Base-by-base conservation (phyloP, 768 basidiomycete genomes). In the Nidula microcarpa region DNA sequence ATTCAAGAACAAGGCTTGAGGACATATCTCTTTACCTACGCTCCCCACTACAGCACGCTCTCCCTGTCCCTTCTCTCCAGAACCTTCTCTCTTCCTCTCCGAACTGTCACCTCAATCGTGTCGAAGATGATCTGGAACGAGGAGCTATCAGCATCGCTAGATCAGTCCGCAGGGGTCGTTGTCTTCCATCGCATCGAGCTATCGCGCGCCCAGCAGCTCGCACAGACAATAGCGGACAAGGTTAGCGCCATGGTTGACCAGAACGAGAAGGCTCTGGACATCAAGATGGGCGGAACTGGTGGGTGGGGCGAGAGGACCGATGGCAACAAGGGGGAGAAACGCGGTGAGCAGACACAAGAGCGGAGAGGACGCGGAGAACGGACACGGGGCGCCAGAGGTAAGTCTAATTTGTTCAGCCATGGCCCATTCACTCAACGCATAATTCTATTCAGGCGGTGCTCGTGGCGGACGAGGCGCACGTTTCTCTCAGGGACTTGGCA, bases 41-140 rank as follows among this genome's bases (percentile, higher is more conserved):
- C 95, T 11, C 86, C 94, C 7, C 85, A 94, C 70, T 98, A 99
- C 75, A 86, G 81, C 63, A 91, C 93, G 10, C 79, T 98, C 36
- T 98, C 97, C 1, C 80, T 99, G 44, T 81, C 86, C 0, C 80
- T 95, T 49, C 84, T 99, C 34, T 87, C 95, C 8, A 79, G 83
- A 46, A 95, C 93, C 1, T 98, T 98, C 74, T 86, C 86, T 7
- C 76, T 98, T 33, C 81, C 95, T 3, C 70, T 87, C 47, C 82
- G 88, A 41, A 74, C 86, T 4, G 92, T 98, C 4, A 93, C 88
- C 6, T 93, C 94, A 10, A 85, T 97, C 59, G 90, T 98, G 39
- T 95, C 92, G 30, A 92, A 94, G 71, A 98, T 99, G 97, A 97
- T 98, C 61, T 98, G 95, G 93, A 93, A 81, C 63, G 97, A 98